These are phyloP conservation scores for Dictyostelium citrinum DNA, from an alignment of 78 protist genomes.

Conservation along the genomic window DNA sequence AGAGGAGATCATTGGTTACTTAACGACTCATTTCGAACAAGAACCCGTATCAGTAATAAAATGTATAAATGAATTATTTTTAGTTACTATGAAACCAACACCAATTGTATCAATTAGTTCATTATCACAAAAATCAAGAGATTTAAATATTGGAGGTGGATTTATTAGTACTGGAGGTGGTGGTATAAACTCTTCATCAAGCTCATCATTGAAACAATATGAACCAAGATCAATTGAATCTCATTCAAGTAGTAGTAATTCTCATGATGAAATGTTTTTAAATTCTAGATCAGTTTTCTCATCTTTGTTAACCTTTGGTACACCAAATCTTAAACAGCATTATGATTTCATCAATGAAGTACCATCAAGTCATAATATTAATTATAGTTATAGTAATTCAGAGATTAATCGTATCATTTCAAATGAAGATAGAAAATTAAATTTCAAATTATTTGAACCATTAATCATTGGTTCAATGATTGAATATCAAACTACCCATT, in stretches of 20 bases:
- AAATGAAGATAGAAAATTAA: slow-evolving; percentile 7
- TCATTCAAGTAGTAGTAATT: neutral
- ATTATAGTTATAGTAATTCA: slow-evolving; percentile 28
- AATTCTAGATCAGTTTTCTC: slow-evolving; percentile 34
- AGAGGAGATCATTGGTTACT: slow-evolving; percentile 69
- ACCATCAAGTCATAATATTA: slow-evolving; percentile 28
- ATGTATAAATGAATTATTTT: slow-evolving; percentile 61
- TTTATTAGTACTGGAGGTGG: neutral
- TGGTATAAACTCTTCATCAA: neutral
- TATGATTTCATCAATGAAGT: neutral
- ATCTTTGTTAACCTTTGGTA: slow-evolving; percentile 13
- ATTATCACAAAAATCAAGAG: neutral
- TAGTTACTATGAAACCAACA: slow-evolving; percentile 64
- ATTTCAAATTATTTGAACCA: slow-evolving; percentile 40
- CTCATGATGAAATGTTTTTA: slow-evolving; percentile 39
- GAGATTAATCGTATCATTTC: slow-evolving; percentile 45
- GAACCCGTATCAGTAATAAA: slow-evolving; percentile 52
- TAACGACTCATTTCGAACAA: slow-evolving; percentile 59
- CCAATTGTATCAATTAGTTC: slow-evolving; percentile 53
- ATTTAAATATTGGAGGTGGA: neutral
- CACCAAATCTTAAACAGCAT: slow-evolving; percentile 2
- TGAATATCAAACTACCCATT: slow-evolving; percentile 47
- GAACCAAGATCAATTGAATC: slow-evolving; percentile 53
- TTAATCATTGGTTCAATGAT: slow-evolving; percentile 18
- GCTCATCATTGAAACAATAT: neutral